These are phyloP conservation scores for Penicillium nucicola DNA, from an alignment of 495 filamentous ascomycete species.

Conservation along the genomic window DNA sequence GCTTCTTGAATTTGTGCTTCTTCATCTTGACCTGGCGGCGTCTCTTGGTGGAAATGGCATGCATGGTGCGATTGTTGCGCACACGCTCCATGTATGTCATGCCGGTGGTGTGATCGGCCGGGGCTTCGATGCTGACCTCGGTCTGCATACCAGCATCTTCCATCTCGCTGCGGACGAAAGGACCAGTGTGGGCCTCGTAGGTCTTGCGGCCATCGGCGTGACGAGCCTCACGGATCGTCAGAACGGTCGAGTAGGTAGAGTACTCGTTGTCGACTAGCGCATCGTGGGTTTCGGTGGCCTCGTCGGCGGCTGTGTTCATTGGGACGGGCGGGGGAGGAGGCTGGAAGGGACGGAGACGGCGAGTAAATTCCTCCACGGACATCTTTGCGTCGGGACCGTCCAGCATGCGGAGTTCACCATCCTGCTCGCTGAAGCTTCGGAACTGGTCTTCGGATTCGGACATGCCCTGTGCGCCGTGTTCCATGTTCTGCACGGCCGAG, in stretches of 20 bases:
- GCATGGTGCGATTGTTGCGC: conserved; percentile 40
- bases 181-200: conserved; percentile 49
- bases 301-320: conserved; percentile 27
- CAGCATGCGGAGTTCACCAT: conserved; percentile 50
- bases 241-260: conserved; percentile 67
- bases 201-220: conserved; percentile 65
- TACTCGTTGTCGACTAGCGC: conserved; percentile 36
- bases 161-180: conserved; percentile 38
- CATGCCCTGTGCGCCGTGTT: conserved; percentile 44
- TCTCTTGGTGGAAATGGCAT: conserved; percentile 80
- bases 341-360: conserved; percentile 69
- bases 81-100: conserved; percentile 42
- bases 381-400: conserved; percentile 34
- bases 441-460: conserved; percentile 47
- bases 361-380: conserved; percentile 51
- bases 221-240: conserved; percentile 78
- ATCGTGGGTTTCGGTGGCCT: conserved; percentile 19
- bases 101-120: conserved; percentile 22
- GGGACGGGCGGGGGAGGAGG: conserved; percentile 73
- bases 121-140: conserved; percentile 34
- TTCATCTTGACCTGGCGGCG: conserved; percentile 96
- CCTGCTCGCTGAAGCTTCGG: conserved; percentile 43
- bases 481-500: conserved; percentile 67
- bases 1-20: conserved; percentile 99
- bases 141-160: conserved; percentile 26